These are phyloP conservation scores for Dichotomopilus funicola DNA, from an alignment of 2,329 filamentous ascomycete species.

Conservation along the genomic window DNA sequence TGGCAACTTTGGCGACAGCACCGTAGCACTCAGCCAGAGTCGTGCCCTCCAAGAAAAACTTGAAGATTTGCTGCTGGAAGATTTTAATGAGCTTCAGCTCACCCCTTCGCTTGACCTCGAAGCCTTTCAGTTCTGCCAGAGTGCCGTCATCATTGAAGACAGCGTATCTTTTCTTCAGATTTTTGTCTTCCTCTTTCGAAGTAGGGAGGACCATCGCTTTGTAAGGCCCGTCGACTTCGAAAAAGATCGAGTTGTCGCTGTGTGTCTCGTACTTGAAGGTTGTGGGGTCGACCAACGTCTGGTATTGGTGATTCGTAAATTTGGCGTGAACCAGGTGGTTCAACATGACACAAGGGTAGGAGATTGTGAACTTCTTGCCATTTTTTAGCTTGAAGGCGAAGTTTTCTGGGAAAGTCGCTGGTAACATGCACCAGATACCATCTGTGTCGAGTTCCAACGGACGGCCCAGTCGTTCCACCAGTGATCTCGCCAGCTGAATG, in stretches of 20 bases:
- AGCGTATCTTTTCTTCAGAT: slow-evolving; percentile 97
- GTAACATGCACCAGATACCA: slow-evolving; percentile 99
- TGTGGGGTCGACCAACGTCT: slow-evolving; percentile 72
- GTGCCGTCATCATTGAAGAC: slow-evolving; percentile 98
- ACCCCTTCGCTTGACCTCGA: slow-evolving; percentile 94
- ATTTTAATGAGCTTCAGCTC: slow-evolving; percentile 99
- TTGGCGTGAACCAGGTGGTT: slow-evolving; percentile 92
- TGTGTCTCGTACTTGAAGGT: slow-evolving; percentile 91
- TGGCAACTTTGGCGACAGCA: slow-evolving; percentile 89
- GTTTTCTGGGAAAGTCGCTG: slow-evolving; percentile 92
- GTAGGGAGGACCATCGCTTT: slow-evolving; percentile 95
- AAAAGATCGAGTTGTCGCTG: slow-evolving; percentile 99
- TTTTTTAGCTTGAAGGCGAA: slow-evolving; percentile 91
- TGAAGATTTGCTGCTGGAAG: slow-evolving; percentile 98
- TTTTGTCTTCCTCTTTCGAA: slow-evolving; percentile 98
- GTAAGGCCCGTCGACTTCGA: slow-evolving; percentile 97
- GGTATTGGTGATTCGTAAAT: slow-evolving; percentile 97
- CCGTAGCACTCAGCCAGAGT: slow-evolving; percentile 84
- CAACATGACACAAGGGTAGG: slow-evolving; percentile 97
- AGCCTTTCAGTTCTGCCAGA: slow-evolving; percentile 91
- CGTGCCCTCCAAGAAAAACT: slow-evolving; percentile 90
- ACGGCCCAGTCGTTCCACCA: slow-evolving; percentile 88
- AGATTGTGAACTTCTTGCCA: slow-evolving; percentile 93
- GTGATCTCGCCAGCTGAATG: slow-evolving; percentile 89
- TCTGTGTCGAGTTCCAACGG: slow-evolving; percentile 95